phyloP scores from a whole-genome alignment of 805 yeast species.

The Metschnikowia drakensbergensis region DNA sequence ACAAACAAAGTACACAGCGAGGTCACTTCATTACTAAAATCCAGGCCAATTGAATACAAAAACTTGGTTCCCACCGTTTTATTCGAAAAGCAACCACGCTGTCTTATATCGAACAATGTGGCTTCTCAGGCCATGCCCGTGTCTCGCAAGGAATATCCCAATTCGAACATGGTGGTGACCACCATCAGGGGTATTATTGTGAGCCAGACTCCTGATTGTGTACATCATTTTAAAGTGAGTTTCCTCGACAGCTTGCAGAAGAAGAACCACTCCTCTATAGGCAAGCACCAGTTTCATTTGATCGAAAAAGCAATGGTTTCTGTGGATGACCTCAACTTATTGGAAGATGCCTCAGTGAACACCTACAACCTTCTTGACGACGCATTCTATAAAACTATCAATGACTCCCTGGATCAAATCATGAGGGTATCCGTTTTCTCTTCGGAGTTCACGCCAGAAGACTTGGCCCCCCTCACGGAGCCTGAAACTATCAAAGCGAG shows the following conservation, averaged over 20 bases:
- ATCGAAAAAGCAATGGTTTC: constrained; percentile 23
- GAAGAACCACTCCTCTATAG: constrained; percentile 11
- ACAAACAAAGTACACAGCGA: not conserved
- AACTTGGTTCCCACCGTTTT: constrained; percentile 14
- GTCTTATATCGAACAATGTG: constrained; percentile 35
- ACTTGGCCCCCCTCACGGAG: constrained; percentile 44
- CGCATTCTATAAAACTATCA: constrained; percentile 29
- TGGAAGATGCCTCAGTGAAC: constrained; percentile 13
- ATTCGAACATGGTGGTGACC: constrained; percentile 18
- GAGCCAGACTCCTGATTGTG: constrained; percentile 7
- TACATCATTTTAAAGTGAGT: constrained; percentile 29
- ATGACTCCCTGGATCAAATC: constrained; percentile 24
- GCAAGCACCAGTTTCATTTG: constrained; percentile 37
- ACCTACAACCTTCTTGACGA: constrained; percentile 27
- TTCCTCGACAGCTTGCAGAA: constrained; percentile 21
- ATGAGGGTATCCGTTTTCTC: constrained; percentile 51
- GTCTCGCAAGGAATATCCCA: constrained; percentile 19
- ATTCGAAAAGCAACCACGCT: constrained; percentile 11
- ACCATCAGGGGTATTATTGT: constrained; percentile 33
- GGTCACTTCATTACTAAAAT: constrained; percentile 21
- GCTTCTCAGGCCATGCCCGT: constrained; percentile 32
- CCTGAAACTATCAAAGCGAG: constrained; percentile 49
- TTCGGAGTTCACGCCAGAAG: constrained; percentile 48
- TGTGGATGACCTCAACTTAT: constrained; percentile 25
- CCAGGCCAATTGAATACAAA: constrained; percentile 38